These are phyloP conservation scores for Graphilbum sp. DNA, from an alignment of 2,329 filamentous ascomycete genomes.

Conservation along the genomic window DNA sequence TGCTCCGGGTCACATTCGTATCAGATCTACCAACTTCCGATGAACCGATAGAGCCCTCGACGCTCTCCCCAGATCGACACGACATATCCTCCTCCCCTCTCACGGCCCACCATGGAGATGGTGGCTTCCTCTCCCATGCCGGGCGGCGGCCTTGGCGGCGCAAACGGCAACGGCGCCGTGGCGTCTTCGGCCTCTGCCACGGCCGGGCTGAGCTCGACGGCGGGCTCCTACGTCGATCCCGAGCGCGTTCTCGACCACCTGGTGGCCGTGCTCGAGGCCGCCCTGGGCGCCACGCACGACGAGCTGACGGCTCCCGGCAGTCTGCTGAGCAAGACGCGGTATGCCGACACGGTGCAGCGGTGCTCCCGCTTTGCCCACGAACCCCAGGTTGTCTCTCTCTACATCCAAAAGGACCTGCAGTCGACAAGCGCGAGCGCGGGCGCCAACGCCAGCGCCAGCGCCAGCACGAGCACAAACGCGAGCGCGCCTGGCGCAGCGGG, in stretches of 20 bases:
- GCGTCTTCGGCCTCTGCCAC: not conserved
- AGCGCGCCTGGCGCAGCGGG: too few species aligned
- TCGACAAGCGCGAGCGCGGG: too few species aligned
- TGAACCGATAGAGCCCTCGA: not conserved
- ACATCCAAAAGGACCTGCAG: slow-evolving; percentile 63
- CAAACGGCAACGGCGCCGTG: not conserved
- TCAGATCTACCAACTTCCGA: too few species aligned
- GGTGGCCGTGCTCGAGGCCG: slow-evolving; percentile 51
- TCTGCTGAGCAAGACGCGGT: slow-evolving; percentile 56
- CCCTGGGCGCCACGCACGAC: slow-evolving; percentile 55
- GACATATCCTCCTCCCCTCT: not conserved
- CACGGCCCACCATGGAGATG: slow-evolving; percentile 29
- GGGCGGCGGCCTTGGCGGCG: slow-evolving; percentile 13
- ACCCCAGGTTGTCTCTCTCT: slow-evolving; percentile 68
- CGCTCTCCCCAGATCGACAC: not conserved
- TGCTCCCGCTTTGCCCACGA: slow-evolving; percentile 84
- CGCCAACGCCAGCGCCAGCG: not conserved
- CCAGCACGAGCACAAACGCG: slow-evolving; percentile 16
- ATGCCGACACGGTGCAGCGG: slow-evolving; percentile 68
- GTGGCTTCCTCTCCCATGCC: slow-evolving; percentile 25
- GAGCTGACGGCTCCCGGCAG: slow-evolving; percentile 73
- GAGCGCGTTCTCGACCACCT: slow-evolving; percentile 56
- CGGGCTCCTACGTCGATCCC: slow-evolving; percentile 48
- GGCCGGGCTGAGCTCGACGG: slow-evolving; percentile 10
- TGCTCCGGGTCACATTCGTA: not conserved